Evolutionary conservation across 2,329 filamentous ascomycete genomes (phyloP).

Genomic region (Colletotrichum tropicicola): DNA sequence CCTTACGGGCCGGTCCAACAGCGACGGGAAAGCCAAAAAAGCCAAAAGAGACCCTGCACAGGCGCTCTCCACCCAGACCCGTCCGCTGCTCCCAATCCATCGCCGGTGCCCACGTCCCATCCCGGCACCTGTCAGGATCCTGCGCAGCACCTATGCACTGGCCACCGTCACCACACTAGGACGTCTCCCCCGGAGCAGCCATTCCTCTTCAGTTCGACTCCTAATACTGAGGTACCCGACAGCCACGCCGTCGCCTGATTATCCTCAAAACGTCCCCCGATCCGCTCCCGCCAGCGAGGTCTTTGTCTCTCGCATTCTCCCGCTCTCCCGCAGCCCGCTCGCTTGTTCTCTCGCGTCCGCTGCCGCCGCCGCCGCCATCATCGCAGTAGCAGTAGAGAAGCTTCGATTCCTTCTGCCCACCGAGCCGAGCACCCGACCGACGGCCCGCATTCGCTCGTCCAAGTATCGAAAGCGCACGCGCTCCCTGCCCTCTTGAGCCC

Average conservation of each 20-base stretch:
- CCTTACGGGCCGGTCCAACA: not conserved
- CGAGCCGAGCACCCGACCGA: not conserved
- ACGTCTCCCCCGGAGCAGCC: conserved; percentile 18
- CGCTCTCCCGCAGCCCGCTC: conserved; percentile 13
- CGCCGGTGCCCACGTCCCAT: conserved; percentile 12
- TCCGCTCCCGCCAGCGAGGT: not conserved
- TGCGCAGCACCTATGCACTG: conserved; percentile 9
- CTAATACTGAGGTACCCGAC: conserved; percentile 17
- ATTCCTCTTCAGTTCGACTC: conserved; percentile 26
- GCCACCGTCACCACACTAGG: conserved; percentile 26
- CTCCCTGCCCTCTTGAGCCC: not conserved
- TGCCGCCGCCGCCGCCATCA: not conserved
- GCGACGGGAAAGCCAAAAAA: not conserved
- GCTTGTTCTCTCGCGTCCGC: not conserved
- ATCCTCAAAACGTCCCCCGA: conserved; percentile 22
- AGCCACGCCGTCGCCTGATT: conserved; percentile 22
- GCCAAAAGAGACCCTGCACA: not conserved
- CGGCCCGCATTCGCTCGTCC: conserved; percentile 8
- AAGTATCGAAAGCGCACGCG: not conserved
- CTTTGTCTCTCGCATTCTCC: not conserved
- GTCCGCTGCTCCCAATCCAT: conserved; percentile 8
- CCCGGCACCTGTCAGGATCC: conserved; percentile 27
- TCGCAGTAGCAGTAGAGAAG: not conserved
- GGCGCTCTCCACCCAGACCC: conserved; percentile 5
- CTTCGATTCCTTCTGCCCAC: not conserved